These are phyloP conservation scores for Trametopsis cervina DNA, from an alignment of 768 basidiomycete genomes.

Conservation along the genomic window DNA sequence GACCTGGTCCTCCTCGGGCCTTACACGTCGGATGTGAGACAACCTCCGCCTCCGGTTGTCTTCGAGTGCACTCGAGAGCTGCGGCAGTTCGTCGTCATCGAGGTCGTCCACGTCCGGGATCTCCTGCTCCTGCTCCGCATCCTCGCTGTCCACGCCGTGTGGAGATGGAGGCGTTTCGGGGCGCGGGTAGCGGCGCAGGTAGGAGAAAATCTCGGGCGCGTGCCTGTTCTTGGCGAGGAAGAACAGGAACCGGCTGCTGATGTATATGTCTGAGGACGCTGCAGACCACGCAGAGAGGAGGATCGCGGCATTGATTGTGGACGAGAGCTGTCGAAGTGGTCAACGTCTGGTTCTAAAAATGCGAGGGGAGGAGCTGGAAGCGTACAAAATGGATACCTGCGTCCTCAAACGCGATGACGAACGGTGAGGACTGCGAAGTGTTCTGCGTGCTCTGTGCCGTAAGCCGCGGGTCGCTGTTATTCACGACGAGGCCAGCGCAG, in stretches of 20 bases:
- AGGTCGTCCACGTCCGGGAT: neutral
- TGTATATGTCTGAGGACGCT: conserved; percentile 45
- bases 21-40: neutral
- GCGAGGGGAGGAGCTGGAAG: neutral
- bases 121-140: conserved; percentile 3
- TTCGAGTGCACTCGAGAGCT: neutral
- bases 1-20: neutral
- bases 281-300: conserved; percentile 52
- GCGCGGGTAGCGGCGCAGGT: conserved; percentile 17
- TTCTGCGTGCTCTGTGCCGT: conserved; percentile 20
- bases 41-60: neutral
- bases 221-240: conserved; percentile 46
- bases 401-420: conserved; percentile 37
- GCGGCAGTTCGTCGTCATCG: neutral
- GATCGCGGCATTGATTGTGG: conserved; percentile 33
- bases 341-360: too few species aligned
- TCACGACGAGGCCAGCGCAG: conserved; percentile 36
- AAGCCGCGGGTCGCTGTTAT: conserved; percentile 28
- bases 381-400: conserved; percentile 39
- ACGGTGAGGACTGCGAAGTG: conserved; percentile 34
- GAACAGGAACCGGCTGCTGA: conserved; percentile 41
- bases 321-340: conserved; percentile 32
- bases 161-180: neutral
- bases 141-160: neutral
- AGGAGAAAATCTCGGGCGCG: conserved; percentile 19